Evolutionary conservation across 2,329 filamentous ascomycete genomes (phyloP), one percentile per base, ranked within the genome.

Genomic region (Ophiostoma sp.): DNA sequence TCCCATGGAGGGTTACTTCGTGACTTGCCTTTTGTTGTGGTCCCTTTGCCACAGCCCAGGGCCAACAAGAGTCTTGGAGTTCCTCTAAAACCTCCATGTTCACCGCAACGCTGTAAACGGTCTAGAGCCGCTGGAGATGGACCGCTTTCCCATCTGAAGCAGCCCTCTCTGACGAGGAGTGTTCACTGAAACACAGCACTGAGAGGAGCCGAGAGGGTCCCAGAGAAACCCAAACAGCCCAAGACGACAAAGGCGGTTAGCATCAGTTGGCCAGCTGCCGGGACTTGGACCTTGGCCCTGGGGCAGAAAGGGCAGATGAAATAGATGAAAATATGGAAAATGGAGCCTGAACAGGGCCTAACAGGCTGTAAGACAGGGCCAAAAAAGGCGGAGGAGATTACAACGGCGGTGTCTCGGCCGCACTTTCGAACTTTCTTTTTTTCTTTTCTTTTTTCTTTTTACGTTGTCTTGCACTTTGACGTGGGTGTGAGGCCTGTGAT

Each of bases 351-450:
- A 12, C 42, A 48, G 15, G 42, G 11, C 42, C 42, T 15, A 19
- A 48, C 11, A 48, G 11, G 17, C 4, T 12, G 15, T 5, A 19
- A 59, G 28, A 59, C 28, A 48, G 42, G 42, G 15, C 63, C 19
- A 22, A 50, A 50, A 12, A 36, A 48, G 31, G 57, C 57, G 59
- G 45, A 57, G 68, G 68, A 70, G 68, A 70, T 70, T 70, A 45
- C 66, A 70, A 70, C 68, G 68, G 68, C 68, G 68, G 48, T 70
- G 68, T 70, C 68, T 70, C 68, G 68, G 68, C 68, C 48, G 68
- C 68, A 70, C 50, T 70, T 19, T 33, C 31, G 25, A 36, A 12
- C 36, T 64, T 64, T 55, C 28, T 69, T 17, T 39, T 69, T 42
- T 28, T 28, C 50, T 70, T 19, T 50, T 17, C 17, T 17, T 5